phyloP scores from a whole-genome alignment of 1,284 basidiomycete species.

The Cryptococcus sp. region DNA sequence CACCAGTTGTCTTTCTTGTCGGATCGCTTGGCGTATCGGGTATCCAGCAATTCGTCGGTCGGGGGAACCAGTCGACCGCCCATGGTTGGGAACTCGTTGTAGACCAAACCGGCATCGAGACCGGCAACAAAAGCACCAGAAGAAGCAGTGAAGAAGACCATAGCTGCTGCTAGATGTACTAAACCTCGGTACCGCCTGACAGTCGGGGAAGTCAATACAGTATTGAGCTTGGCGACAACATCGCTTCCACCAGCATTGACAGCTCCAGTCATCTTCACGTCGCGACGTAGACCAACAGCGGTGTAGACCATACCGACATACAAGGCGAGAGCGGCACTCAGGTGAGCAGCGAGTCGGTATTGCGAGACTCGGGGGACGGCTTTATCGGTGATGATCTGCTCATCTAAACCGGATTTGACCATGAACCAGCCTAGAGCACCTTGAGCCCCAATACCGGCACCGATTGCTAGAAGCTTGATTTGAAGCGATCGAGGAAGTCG shows the following conservation, averaged over 20 bases:
- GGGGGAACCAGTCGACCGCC: constrained; percentile 83
- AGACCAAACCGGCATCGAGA: constrained; percentile 89
- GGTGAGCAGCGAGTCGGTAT: constrained; percentile 91
- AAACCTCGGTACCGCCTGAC: constrained; percentile 60
- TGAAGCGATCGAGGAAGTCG: constrained; percentile 63
- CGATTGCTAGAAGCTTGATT: constrained; percentile 64
- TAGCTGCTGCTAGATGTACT: constrained; percentile 61
- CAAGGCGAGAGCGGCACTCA: constrained; percentile 82
- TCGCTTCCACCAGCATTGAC: constrained; percentile 31
- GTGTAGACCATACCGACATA: constrained; percentile 88
- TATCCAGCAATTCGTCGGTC: constrained; percentile 72
- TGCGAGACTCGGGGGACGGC: constrained; percentile 91
- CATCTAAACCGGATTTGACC: constrained; percentile 93
- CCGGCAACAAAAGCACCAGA: constrained; percentile 93
- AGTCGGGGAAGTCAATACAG: constrained; percentile 56
- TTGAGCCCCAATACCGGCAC: constrained; percentile 75
- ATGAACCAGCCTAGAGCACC: constrained; percentile 98
- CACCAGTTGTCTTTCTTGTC: constrained; percentile 77
- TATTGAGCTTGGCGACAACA: constrained; percentile 44
- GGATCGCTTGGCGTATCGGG: constrained; percentile 62
- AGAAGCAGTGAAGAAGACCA: constrained; percentile 85
- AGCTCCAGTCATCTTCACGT: constrained; percentile 63
- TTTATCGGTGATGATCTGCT: constrained; percentile 71
- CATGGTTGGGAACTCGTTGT: constrained; percentile 99
- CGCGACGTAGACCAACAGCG: constrained; percentile 72